Percentiles rank a stretch among this genome's conserved stretches.
Conservation (phyloP, 495 filamentous ascomycete species). For the Wilcoxina mikolae region DNA sequence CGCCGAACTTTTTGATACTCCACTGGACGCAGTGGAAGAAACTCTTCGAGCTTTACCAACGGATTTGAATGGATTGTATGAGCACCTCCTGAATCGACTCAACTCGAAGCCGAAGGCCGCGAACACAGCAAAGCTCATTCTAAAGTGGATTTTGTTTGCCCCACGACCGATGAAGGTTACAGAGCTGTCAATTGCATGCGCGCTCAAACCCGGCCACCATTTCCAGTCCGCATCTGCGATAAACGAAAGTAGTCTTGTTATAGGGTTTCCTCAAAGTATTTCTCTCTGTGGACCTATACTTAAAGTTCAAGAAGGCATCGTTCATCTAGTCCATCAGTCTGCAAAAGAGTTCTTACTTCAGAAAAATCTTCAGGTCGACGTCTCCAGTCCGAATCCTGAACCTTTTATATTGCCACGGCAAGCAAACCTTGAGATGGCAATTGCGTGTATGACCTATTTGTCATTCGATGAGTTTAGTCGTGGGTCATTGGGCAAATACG, state of each 20-base stretch:
- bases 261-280: too few species aligned
- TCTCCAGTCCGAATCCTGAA: too few species aligned
- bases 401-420: background rate
- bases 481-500: too few species aligned
- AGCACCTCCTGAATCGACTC: slow-evolving; percentile 27
- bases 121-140: slow-evolving; percentile 27
- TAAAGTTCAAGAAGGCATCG: slow-evolving; percentile 26
- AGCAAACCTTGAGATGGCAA: slow-evolving; percentile 1
- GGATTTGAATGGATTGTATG: slow-evolving; percentile 25
- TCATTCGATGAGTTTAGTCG: background rate
- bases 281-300: slow-evolving; percentile 33
- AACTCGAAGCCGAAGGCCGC: background rate
- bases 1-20: slow-evolving; percentile 1
- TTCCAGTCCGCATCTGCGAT: slow-evolving; percentile 26
- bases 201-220: slow-evolving; percentile 19
- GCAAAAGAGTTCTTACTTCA: slow-evolving; percentile 34
- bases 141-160: slow-evolving; percentile 30
- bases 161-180: slow-evolving; percentile 28
- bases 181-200: slow-evolving; percentile 33
- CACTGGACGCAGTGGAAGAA: slow-evolving; percentile 13
- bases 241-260: too few species aligned
- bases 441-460: slow-evolving; percentile 6
- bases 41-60: slow-evolving; percentile 19
- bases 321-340: slow-evolving; percentile 34
- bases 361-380: too few species aligned